Base-by-base conservation (phyloP, 1,284 basidiomycete species). In the Cyathus pygmaeus region DNA sequence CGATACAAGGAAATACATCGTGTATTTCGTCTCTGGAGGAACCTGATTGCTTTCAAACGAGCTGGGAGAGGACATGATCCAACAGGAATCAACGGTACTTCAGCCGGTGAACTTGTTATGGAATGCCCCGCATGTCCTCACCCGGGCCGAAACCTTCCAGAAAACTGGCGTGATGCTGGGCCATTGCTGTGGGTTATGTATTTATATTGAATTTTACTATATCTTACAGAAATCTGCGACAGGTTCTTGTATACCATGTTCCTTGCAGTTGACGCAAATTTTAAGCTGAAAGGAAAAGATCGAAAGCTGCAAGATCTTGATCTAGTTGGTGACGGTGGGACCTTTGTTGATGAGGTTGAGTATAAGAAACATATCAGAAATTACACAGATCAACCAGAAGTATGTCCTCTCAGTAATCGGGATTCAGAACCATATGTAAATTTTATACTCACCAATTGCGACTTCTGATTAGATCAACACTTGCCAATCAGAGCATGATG, bases 121-220 rank as follows among this genome's bases (percentile, higher is more conserved):
- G 52, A 67, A 7, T 76, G 74, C 55, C 71, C 72, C 4, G 74
- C 74, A 10, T 78, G 74, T 57, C 76, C 75, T 2, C 69, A 74
- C 9, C 67, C 67, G 0, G 70, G 70, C 2, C 61, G 60, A 3
- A 78, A 77, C 50, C 50, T 76, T 3, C 64, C 64, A 4, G 51
- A 55, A 27, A 65, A 59, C 13, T 73, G 69, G 73, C 39, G 66
- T 47, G 41, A 60, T n/a, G 63, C 57, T 46, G 44, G 44, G n/a
- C 19, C n/a, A 46, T 21, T 24, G n/a, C 9, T 46, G 24, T 46
- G n/a, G 7, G 24, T 21, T n/a, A 9, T 9, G 9, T n/a, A 7
- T 46, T 46, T 46, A 7, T 9, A n/a, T 36, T 21, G 44, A 9
- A 24, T 7, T n/a, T n/a, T n/a, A n/a, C n/a, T n/a, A 46, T 24